These are phyloP conservation scores for Phytopythium delawarense DNA, from an alignment of 352 stramenopile species.

Conservation along the genomic window DNA sequence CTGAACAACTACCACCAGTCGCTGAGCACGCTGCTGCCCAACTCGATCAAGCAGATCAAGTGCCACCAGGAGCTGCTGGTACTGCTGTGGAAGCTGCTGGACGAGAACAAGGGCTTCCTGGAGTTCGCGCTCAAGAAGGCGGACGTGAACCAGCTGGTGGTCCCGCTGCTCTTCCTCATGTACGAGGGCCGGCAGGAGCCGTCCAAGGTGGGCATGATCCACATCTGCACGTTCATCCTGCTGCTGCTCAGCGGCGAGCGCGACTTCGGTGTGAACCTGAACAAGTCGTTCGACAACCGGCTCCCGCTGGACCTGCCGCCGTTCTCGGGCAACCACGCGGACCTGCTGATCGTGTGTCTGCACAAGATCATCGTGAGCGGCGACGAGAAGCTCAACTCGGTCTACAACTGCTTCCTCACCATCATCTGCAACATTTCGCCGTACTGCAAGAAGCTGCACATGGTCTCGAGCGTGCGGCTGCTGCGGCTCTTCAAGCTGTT, in stretches of 20 bases:
- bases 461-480: slow-evolving; percentile 94
- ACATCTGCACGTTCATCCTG: slow-evolving; percentile 98
- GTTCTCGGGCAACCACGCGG: slow-evolving; percentile 95
- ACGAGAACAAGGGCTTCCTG: slow-evolving; percentile 96
- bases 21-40: slow-evolving; percentile 92
- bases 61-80: slow-evolving; percentile 98
- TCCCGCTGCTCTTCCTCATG: slow-evolving; percentile 87
- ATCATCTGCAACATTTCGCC: slow-evolving; percentile 99
- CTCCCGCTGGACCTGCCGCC: slow-evolving; percentile 93
- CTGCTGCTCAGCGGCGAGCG: slow-evolving; percentile 96
- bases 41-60: slow-evolving; percentile 92
- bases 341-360: slow-evolving; percentile 96
- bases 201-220: slow-evolving; percentile 94
- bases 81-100: slow-evolving; percentile 97
- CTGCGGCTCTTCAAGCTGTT: slow-evolving; percentile 98
- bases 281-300: slow-evolving; percentile 94
- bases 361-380: slow-evolving; percentile 98
- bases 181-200: slow-evolving; percentile 94
- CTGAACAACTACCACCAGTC: slow-evolving; percentile 95
- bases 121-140: slow-evolving; percentile 92
- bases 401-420: slow-evolving; percentile 99
- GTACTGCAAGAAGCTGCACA: slow-evolving; percentile 96
- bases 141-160: slow-evolving; percentile 91
- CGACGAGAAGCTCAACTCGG: slow-evolving; percentile 93
- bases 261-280: slow-evolving; percentile 96